These are phyloP conservation scores for Catharanthus roseus DNA, from an alignment of 257 asterid genomes.

Conservation along the genomic window DNA sequence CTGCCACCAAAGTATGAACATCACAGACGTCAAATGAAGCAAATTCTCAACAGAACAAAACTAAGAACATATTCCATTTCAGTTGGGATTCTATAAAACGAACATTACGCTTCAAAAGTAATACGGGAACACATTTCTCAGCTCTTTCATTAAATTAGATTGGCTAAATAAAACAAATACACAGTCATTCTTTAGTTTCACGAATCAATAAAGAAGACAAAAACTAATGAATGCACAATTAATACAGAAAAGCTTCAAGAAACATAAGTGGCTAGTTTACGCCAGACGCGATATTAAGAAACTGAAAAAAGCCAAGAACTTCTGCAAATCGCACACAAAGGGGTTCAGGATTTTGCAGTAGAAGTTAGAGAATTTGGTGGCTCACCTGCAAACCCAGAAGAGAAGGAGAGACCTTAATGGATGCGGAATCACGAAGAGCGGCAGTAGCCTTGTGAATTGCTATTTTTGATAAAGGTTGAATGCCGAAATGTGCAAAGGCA, in stretches of 20 bases:
- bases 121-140: background rate
- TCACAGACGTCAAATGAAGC: background rate
- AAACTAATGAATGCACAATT: background rate
- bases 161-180: background rate
- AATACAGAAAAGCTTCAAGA: background rate
- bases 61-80: background rate
- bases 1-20: constrained; percentile 32
- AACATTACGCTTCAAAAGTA: background rate
- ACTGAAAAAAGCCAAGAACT: constrained; percentile 4
- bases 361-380: background rate
- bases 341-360: background rate
- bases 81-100: background rate
- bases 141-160: background rate
- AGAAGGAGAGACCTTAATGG: constrained; percentile 56
- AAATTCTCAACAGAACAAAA: background rate
- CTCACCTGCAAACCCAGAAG: constrained; percentile 61
- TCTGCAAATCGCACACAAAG: background rate
- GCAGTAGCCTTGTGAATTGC: constrained; percentile 50
- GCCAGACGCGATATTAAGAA: background rate
- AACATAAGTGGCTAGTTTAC: background rate
- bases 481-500: constrained; percentile 44
- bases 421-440: constrained; percentile 44
- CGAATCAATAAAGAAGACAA: background rate
- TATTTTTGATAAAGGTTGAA: constrained; percentile 76
- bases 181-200: background rate